Evolutionary conservation across 306 rosid species (phyloP).

Genomic region (Gastrolobium villosum): DNA sequence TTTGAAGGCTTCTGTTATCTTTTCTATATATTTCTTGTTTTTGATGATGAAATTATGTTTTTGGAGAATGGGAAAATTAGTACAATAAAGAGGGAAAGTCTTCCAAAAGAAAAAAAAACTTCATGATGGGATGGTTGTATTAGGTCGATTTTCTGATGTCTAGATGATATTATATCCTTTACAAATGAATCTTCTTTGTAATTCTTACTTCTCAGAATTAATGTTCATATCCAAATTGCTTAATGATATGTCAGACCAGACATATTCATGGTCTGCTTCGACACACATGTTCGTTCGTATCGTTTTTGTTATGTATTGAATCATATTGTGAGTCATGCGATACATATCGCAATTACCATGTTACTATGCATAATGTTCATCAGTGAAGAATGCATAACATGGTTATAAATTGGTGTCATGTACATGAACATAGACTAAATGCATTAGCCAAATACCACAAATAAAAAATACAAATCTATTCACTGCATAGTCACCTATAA

Average conservation of each 20-base stretch:
- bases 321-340: no score
- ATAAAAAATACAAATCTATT: no score
- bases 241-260: background rate
- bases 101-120: background rate
- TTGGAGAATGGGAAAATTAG: background rate
- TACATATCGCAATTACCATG: no score
- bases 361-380: no score
- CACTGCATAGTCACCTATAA: no score
- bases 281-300: no score
- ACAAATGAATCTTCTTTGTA: background rate
- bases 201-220: conserved; percentile 2
- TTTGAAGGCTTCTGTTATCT: background rate
- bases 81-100: background rate
- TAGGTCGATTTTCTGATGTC: background rate
- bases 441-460: no score
- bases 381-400: no score
- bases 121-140: background rate
- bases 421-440: no score
- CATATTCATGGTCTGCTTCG: no score
- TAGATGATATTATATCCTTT: background rate
- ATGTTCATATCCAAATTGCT: background rate
- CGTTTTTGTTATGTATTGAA: no score
- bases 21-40: conserved; percentile 10
- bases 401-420: no score
- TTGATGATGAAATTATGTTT: background rate